Percentiles rank a stretch among this genome's conserved stretches.
phyloP scores from a whole-genome alignment of 768 basidiomycete species.

The Rhodotorula graminis region DNA sequence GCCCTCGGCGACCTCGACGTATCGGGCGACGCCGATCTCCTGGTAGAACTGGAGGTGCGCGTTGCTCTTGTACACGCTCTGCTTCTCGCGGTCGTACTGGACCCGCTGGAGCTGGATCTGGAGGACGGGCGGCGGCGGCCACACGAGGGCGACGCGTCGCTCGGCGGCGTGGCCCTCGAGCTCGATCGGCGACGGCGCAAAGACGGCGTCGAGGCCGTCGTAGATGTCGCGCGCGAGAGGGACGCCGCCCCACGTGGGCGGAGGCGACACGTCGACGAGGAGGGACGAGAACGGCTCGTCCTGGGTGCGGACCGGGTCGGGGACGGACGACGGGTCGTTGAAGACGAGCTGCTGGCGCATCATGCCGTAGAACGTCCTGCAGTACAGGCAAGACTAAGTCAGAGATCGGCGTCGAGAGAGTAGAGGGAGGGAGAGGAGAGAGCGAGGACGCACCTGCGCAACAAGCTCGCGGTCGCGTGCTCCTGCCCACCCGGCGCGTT shows the following conservation, averaged over 20 bases:
- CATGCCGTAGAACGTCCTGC: slow-evolving; percentile 81
- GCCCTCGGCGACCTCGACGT: slow-evolving; percentile 51
- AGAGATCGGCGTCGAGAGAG: no score
- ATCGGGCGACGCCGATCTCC: slow-evolving; percentile 84
- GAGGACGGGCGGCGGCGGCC: slow-evolving; percentile 74
- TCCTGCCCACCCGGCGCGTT: slow-evolving; percentile 54
- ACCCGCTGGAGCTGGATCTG: slow-evolving; percentile 95
- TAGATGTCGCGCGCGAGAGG: slow-evolving; percentile 71
- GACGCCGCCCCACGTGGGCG: not conserved
- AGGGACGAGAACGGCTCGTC: slow-evolving; percentile 91
- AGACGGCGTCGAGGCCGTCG: slow-evolving; percentile 85
- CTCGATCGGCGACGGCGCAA: slow-evolving; percentile 69
- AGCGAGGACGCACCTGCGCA: slow-evolving; percentile 61
- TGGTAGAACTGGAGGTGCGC: slow-evolving; percentile 88
- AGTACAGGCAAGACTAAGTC: no score
- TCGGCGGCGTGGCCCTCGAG: slow-evolving; percentile 80
- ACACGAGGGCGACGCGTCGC: slow-evolving; percentile 79
- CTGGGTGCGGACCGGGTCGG: slow-evolving; percentile 63
- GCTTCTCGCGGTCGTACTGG: slow-evolving; percentile 86
- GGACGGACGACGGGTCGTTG: slow-evolving; percentile 17
- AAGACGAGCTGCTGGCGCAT: slow-evolving; percentile 58
- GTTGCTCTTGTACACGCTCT: slow-evolving; percentile 91
- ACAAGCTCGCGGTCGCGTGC: slow-evolving; percentile 61
- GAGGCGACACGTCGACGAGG: slow-evolving; percentile 71
- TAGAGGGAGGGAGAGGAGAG: not conserved